Conservation (phyloP, 148 eudicot genomes). For the Rhododendron williamsianum region DNA sequence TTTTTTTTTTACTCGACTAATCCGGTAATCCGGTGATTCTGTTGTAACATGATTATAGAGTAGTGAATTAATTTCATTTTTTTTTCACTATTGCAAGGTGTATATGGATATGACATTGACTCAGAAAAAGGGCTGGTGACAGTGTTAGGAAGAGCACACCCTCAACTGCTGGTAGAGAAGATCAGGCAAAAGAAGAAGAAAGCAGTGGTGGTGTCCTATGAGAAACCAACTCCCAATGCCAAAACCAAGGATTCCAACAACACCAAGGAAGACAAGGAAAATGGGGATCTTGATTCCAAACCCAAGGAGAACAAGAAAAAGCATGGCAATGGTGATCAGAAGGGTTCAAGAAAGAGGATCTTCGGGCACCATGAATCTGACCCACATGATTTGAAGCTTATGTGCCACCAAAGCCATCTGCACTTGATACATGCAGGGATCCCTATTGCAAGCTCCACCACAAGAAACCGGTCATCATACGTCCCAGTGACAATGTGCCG, state of each 20-base stretch:
- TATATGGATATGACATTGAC: background rate
- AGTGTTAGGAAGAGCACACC: constrained; percentile 3
- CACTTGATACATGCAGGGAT: background rate
- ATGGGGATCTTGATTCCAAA: background rate
- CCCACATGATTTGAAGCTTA: background rate
- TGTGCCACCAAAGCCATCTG: background rate
- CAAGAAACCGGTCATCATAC: background rate
- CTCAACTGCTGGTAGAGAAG: background rate
- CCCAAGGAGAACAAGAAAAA: background rate
- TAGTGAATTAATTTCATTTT: background rate
- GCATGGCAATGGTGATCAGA: background rate
- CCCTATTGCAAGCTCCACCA: background rate
- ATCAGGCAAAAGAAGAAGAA: background rate
- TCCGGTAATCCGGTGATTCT: background rate
- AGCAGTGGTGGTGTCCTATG: constrained; percentile 9
- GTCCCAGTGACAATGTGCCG: background rate
- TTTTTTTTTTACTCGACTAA: background rate
- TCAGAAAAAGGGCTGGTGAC: background rate
- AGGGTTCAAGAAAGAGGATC: background rate
- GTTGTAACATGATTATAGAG: background rate
- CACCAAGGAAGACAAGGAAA: background rate
- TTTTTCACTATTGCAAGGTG: background rate
- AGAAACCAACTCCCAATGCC: background rate
- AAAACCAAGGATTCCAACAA: background rate
- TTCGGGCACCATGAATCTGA: background rate